Conservation (phyloP, 108 stramenopile species). For the Fragilariopsis cylindrus region DNA sequence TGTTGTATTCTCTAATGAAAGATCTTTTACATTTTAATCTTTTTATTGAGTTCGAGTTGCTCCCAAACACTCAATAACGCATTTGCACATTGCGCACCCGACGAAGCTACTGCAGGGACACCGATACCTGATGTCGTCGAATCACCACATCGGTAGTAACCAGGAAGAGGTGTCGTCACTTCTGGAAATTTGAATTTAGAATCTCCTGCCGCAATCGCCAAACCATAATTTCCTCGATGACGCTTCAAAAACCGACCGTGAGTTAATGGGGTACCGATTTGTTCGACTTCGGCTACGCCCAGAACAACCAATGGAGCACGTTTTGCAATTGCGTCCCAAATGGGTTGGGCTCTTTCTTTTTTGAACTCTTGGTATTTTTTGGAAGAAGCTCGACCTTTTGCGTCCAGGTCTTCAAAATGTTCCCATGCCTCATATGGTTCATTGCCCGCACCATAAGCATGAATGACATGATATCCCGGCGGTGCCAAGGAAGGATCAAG, state of each 20-base stretch:
- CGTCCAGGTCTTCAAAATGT: slow-evolving; percentile 58
- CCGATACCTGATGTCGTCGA: slow-evolving; percentile 85
- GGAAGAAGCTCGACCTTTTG: slow-evolving; percentile 25
- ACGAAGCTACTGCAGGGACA: slow-evolving; percentile 82
- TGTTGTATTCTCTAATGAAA: too few relatives aligned
- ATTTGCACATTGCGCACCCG: slow-evolving; percentile 73
- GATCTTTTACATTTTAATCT: too few relatives aligned
- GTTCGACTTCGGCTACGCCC: slow-evolving; percentile 45
- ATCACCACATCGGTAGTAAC: slow-evolving; percentile 56
- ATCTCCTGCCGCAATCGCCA: slow-evolving; percentile 58
- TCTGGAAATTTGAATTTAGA: slow-evolving; percentile 55
- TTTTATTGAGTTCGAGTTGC: too few relatives aligned
- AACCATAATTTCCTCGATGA: slow-evolving; percentile 61
- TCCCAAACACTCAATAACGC: slow-evolving; percentile 13
- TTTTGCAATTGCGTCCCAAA: slow-evolving; percentile 92
- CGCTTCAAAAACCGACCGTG: slow-evolving; percentile 90
- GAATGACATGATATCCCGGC: slow-evolving; percentile 89
- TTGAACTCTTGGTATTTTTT: slow-evolving; percentile 83
- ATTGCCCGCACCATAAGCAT: slow-evolving; percentile 91
- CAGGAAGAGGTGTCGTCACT: slow-evolving; percentile 57
- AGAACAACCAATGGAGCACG: slow-evolving; percentile 82
- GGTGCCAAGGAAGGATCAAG: slow-evolving; percentile 89
- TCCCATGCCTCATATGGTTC: slow-evolving; percentile 91
- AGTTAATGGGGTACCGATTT: slow-evolving; percentile 89
- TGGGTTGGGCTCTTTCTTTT: slow-evolving; percentile 82